These are phyloP conservation scores for Boletus sp. DNA, from an alignment of 1,284 basidiomycete genomes.

Conservation along the genomic window DNA sequence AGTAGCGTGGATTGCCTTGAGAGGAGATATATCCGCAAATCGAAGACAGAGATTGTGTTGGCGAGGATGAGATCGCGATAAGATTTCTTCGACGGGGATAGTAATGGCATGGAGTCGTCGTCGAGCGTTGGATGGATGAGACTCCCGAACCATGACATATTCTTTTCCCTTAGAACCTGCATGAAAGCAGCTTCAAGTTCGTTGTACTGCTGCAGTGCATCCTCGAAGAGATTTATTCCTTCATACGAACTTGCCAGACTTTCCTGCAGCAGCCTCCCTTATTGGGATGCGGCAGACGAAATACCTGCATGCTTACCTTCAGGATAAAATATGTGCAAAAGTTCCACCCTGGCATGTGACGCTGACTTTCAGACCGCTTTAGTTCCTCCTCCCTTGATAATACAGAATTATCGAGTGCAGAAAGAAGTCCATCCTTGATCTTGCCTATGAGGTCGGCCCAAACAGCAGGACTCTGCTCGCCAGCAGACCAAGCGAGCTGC, in stretches of 20 bases:
- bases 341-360: slow-evolving; percentile 92
- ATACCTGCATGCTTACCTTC: slow-evolving; percentile 54
- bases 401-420: slow-evolving; percentile 79
- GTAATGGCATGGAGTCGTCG: slow-evolving; percentile 80
- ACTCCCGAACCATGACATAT: slow-evolving; percentile 85
- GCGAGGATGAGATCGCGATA: slow-evolving; percentile 88
- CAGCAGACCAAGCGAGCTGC: slow-evolving; percentile 68
- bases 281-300: background rate
- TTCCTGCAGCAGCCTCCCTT: slow-evolving; percentile 56
- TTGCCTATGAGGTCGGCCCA: slow-evolving; percentile 90
- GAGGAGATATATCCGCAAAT: slow-evolving; percentile 90
- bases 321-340: slow-evolving; percentile 94
- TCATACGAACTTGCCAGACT: slow-evolving; percentile 90
- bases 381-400: slow-evolving; percentile 84
- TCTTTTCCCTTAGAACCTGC: slow-evolving; percentile 75
- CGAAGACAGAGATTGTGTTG: slow-evolving; percentile 90
- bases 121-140: slow-evolving; percentile 66
- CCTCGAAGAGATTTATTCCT: slow-evolving; percentile 84
- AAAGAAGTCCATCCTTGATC: slow-evolving; percentile 83
- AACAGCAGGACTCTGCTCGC: slow-evolving; percentile 70
- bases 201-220: slow-evolving; percentile 85
- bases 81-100: slow-evolving; percentile 79
- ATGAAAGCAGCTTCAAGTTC: slow-evolving; percentile 88
- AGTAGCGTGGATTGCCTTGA: slow-evolving; percentile 81
- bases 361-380: slow-evolving; percentile 78